Evolutionary conservation across 169 alveolate genomes (phyloP), one percentile per base, ranked within the genome.

Genomic region (Plasmodium fragile): DNA sequence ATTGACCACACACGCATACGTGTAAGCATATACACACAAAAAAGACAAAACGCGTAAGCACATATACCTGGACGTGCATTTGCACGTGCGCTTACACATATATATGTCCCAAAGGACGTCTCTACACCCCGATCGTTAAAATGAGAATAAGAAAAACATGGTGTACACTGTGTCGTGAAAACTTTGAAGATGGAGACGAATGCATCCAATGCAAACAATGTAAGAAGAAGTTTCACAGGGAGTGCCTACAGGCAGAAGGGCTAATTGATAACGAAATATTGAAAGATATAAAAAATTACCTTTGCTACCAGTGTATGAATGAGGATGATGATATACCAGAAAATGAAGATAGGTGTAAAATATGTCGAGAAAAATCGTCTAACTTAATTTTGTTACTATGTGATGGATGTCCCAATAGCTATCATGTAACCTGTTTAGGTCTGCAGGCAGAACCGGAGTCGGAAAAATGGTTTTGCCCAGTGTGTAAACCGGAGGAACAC

Each of bases 381-480:
- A 94, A 96, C 16, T 95, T 96, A 45, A 83, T 96, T 43, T 93
- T 97, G 85, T 95, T 97, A 53, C 92, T 97, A 91, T 97, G 99
- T 65, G 99, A 97, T 92, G 99, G 99, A 65, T 97, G 99, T n/a
- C 98, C 98, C 6, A 97, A 97, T 95, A 96, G 98, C 73, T 97
- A 97, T 72, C 99, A 97, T 92, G 95, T 96, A 32, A 92, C 96
- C 16, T 97, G 99, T 91, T 93, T 97, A 72, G 97, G 97, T 11
- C 95, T 97, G 43, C 96, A 87, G 18, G 97, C 96, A 34, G 98
- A 96, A 69, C 98, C 98, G 0, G 98, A 97, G 69, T 92, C 96
- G 1, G 98, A 97, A 83, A 97, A 96, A 93, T 97, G 98, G 98
- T 97, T 93, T 69, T 97, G 98, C 83, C 98, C 98, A 16, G 97